Percentiles rank a stretch among this genome's conserved stretches.
Conservation (phyloP, 108 stramenopile genomes). For the Ochromonas danica region DNA sequence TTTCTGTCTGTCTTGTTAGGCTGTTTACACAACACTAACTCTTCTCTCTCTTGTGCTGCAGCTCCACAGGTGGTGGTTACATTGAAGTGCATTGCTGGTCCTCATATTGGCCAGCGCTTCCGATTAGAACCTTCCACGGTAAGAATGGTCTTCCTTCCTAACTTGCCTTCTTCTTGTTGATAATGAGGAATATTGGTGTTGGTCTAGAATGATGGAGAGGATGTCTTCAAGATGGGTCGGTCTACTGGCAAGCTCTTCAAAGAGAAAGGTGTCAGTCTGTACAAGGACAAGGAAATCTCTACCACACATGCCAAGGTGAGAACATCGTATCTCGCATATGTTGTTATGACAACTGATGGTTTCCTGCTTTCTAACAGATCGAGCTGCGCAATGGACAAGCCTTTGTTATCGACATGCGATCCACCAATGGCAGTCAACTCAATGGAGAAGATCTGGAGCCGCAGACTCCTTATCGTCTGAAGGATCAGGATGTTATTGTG, state of each 20-base stretch:
- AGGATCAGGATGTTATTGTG: constrained; percentile 17
- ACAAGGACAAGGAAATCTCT: constrained; percentile 40
- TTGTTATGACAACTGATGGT: constrained; percentile 1
- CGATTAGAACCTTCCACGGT: constrained; percentile 27
- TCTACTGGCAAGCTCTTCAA: constrained; percentile 36
- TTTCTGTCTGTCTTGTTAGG: too few relatives aligned
- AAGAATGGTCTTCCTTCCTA: constrained; percentile 1
- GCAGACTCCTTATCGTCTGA: background rate
- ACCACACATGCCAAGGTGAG: constrained; percentile 36
- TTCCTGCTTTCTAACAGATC: background rate
- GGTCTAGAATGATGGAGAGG: background rate
- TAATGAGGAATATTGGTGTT: background rate
- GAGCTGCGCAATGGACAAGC: constrained; percentile 32
- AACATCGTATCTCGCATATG: background rate
- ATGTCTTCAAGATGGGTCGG: constrained; percentile 27
- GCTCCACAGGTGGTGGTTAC: too few relatives aligned
- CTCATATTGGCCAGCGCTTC: constrained; percentile 30
- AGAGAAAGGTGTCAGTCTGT: constrained; percentile 35
- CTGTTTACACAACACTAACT: too few relatives aligned
- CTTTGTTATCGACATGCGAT: background rate
- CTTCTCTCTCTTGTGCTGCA: too few relatives aligned
- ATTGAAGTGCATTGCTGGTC: constrained; percentile 28
- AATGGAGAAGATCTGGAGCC: constrained; percentile 23
- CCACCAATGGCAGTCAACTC: constrained; percentile 34
- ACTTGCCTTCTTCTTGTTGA: background rate